Evolutionary conservation across 306 rosid genomes (phyloP), one percentile per base, ranked within the genome.

Genomic region (Hippophae rhamnoides): DNA sequence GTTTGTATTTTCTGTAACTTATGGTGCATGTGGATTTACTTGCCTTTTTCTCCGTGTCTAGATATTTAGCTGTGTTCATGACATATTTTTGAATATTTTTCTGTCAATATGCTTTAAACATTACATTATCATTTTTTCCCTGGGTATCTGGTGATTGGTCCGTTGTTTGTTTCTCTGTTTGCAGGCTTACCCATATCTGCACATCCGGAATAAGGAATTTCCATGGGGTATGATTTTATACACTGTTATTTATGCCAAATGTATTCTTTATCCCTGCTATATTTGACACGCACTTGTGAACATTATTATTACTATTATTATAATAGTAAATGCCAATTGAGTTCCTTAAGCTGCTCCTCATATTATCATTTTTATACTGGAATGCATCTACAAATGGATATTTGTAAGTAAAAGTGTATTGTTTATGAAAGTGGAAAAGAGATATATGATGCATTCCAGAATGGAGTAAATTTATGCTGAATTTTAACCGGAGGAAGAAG

Each of bases 171-270:
- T 13, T 57, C 7, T 52, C 9, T 69, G 6, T 69, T 40, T 75
- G 64, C 84, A 82, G 88, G 38, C 85, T 2, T 82, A 82, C 53
- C 76, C 82, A 5, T 79, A 82, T 38, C 42, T 82, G 67, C 99
- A 84, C 74, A 79, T 89, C 69, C 99, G 99, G 85, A 93, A 86
- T 56, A 93, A 93, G 84, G 99, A 93, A 76, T 93, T 93, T 72
- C 99, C 97, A 18, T 93, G 99, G 99, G 99, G 99, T 93, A 89
- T 60, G 79, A 62, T 60, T 57, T 60, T 44, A 31, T 42, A 45
- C 50, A 6, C 56, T 13, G 27, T 44, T 8, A 10, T 62, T 18
- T 7, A 9, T 8, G 10, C 4, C 10, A 42, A 41, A 23, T 27
- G 47, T 56, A n/a, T 56, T 8, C 18, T 41, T 26, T 9, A 6